Conservation (phyloP, 2,329 filamentous ascomycete genomes). For the Allantophomopsis lycopodina region DNA sequence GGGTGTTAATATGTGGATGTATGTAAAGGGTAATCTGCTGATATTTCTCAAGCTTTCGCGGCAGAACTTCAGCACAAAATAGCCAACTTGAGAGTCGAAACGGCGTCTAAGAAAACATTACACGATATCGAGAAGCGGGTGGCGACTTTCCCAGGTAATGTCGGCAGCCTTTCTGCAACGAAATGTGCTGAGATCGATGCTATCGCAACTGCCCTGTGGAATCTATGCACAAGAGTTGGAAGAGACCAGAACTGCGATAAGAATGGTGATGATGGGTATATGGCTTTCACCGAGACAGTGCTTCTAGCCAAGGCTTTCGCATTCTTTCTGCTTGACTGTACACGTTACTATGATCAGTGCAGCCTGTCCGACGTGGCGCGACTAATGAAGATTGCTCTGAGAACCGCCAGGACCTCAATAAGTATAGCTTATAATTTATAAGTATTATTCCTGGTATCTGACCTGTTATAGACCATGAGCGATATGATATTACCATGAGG, state of each 20-base stretch:
- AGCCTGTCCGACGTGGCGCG: constrained; percentile 30
- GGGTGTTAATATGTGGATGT: constrained; percentile 6
- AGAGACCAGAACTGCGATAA: constrained; percentile 17
- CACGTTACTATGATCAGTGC: constrained; percentile 8
- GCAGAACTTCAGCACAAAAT: constrained; percentile 11
- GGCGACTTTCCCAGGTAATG: constrained; percentile 17
- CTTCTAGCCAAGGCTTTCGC: constrained; percentile 37
- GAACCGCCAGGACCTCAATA: constrained; percentile 48
- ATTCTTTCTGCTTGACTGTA: constrained; percentile 52
- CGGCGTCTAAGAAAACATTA: constrained; percentile 15
- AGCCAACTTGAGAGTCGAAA: constrained; percentile 6
- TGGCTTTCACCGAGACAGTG: constrained; percentile 8
- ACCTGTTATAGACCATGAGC: too few relatives aligned
- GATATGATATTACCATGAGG: constrained; percentile 38
- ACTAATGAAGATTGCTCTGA: constrained; percentile 54
- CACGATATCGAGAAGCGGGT: constrained; percentile 27
- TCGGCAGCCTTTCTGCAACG: constrained; percentile 14
- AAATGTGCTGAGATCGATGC: constrained; percentile 36
- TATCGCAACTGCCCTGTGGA: constrained; percentile 50
- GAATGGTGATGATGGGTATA: constrained; percentile 9
- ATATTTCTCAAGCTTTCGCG: constrained; percentile 11
- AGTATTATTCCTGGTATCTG: constrained; percentile 21
- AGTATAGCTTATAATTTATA: constrained; percentile 24
- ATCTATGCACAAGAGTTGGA: constrained; percentile 41
- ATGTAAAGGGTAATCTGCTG: constrained; percentile 6